Base-by-base conservation (phyloP, 768 basidiomycete genomes). In the Tricholoma saponaceum region DNA sequence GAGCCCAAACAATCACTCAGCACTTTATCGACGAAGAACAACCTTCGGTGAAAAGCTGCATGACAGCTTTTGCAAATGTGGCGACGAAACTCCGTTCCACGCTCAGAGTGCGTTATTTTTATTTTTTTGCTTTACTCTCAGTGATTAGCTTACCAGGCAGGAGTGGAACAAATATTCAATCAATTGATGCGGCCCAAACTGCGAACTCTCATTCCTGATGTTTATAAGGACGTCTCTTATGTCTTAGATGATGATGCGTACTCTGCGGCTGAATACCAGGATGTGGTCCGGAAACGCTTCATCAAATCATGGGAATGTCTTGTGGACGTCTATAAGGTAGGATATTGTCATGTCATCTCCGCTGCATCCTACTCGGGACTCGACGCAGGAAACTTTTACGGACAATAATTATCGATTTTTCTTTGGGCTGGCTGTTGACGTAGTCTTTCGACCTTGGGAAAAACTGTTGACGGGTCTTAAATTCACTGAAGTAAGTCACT, bases 401-500 rank as follows among this genome's bases (percentile, higher is more conserved):
- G 92, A 96, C 57, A 79, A 73, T 49, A 98, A 98, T 69, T 97
- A 89, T 67, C 87, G 90, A 9, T 68, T 87, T 22, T 87, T 98
- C 73, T 96, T 95, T 67, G 84, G 84, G 8, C 80, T 96, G 35
- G 86, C 87, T 0, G 80, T 98, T 14, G 95, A 96, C 66, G 83
- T 91, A 6, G 76, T 98, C 18, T 84, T 97, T n/a, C 81, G 92
- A 49, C 95, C 95, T 44, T 98, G 95, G 95, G 97, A 99, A 74
- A 96, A 92, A 70, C 83, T 86, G 63, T 77, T 95, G 20, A 78
- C 86, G 63, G 79, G 83, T 0, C 79, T 96, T 66, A 88, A 83
- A 71, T 98, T 90, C 68, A 91, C 91, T 10, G 96, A 98, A 81
- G 95, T 89, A 63, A 25, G 82, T 58, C 13, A 4, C 37, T 20